A percentile compares a stretch with the other conserved stretches of the same genome.
Evolutionary conservation across 2,329 filamentous ascomycete genomes (phyloP).

Genomic region (Fusarium sublunatum): DNA sequence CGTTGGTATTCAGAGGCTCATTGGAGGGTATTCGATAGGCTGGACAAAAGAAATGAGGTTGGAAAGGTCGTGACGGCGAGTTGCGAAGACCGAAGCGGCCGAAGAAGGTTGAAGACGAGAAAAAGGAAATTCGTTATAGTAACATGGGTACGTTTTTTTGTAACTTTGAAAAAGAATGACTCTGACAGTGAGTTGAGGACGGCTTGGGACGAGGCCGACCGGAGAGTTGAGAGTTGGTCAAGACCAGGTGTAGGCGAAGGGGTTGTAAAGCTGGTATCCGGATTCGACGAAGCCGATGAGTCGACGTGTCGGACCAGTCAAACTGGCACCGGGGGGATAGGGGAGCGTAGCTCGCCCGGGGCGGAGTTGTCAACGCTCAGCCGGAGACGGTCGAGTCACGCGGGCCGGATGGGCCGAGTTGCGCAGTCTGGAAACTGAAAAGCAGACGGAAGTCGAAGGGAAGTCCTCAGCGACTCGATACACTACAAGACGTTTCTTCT

Average conservation of each 20-base stretch:
- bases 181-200: constrained; percentile 42
- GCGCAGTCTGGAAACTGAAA: constrained; percentile 23
- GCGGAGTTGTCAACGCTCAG: constrained; percentile 40
- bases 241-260: constrained; percentile 18
- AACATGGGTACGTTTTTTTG: constrained; percentile 55
- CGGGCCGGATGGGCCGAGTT: constrained; percentile 33
- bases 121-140: constrained; percentile 57
- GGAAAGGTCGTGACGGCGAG: constrained; percentile 49
- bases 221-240: constrained; percentile 16
- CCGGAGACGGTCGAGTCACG: constrained; percentile 42
- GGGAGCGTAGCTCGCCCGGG: constrained; percentile 49
- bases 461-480: constrained; percentile 45
- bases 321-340: constrained; percentile 44
- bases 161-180: constrained; percentile 46
- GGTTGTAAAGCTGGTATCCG: constrained; percentile 26
- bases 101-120: constrained; percentile 48
- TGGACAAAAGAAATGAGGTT: constrained; percentile 54
- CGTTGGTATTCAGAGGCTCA: constrained; percentile 57
- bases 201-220: constrained; percentile 49
- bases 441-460: constrained; percentile 31
- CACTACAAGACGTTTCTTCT: constrained; percentile 27
- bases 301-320: constrained; percentile 47
- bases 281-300: constrained; percentile 46
- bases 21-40: constrained; percentile 51
- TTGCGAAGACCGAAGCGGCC: constrained; percentile 48